Percentiles rank a stretch among this genome's conserved stretches.
Evolutionary conservation across 2,329 filamentous ascomycete species (phyloP).

Genomic region (Aspergillus transmontanensis): DNA sequence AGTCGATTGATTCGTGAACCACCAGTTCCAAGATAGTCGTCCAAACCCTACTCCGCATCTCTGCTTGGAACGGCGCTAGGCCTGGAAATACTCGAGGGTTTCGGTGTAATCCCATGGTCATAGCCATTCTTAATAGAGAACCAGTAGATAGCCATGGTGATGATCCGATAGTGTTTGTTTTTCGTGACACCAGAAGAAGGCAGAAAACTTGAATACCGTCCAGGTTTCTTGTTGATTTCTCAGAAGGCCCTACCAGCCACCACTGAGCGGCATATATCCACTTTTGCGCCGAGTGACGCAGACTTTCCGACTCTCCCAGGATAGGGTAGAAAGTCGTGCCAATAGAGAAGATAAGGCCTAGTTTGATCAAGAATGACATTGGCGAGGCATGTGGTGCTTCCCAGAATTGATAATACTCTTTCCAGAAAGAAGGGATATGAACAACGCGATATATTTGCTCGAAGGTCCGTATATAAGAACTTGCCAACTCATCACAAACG

Average conservation of each 20-base stretch:
- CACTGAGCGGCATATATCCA: slow-evolving; percentile 39
- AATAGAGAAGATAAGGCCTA: slow-evolving; percentile 37
- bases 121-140: slow-evolving; percentile 26
- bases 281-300: slow-evolving; percentile 13
- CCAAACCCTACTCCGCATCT: slow-evolving; percentile 21
- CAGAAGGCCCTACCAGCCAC: slow-evolving; percentile 39
- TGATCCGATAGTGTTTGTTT: slow-evolving; percentile 28
- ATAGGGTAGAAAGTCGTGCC: slow-evolving; percentile 30
- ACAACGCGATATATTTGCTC: slow-evolving; percentile 36
- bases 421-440: slow-evolving; percentile 37
- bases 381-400: slow-evolving; percentile 22
- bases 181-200: slow-evolving; percentile 34
- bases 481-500: slow-evolving; percentile 26
- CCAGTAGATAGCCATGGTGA: slow-evolving; percentile 25
- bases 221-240: slow-evolving; percentile 31
- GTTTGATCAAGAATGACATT: slow-evolving; percentile 28
- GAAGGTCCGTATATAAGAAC: slow-evolving; percentile 31
- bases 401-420: slow-evolving; percentile 34
- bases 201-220: slow-evolving; percentile 39
- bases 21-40: slow-evolving; percentile 21
- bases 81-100: slow-evolving; percentile 26
- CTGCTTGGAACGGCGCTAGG: slow-evolving; percentile 19
- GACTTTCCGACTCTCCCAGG: slow-evolving; percentile 13
- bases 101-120: slow-evolving; percentile 33
- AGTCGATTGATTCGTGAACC: slow-evolving; percentile 19